Evolutionary conservation across 805 yeast genomes (phyloP).

Genomic region (Cyberlindnera mississippiensis): DNA sequence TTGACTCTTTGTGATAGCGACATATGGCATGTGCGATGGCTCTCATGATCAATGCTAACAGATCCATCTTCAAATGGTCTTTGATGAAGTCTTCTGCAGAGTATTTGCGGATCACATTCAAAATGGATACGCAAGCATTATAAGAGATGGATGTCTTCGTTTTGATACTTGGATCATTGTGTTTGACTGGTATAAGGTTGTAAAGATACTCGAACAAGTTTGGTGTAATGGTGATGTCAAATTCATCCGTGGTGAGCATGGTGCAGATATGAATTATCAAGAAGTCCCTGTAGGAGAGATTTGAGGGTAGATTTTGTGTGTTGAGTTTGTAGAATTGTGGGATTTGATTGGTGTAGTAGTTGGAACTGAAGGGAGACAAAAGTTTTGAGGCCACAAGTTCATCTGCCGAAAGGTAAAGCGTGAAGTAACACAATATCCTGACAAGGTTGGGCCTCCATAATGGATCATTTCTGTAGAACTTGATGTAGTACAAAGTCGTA

Average conservation of each 20-base stretch:
- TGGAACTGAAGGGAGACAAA: conserved; percentile 41
- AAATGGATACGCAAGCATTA: conserved; percentile 42
- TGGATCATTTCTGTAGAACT: conserved; percentile 40
- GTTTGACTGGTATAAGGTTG: conserved; percentile 49
- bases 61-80: conserved; percentile 44
- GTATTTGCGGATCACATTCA: conserved; percentile 36
- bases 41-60: conserved; percentile 55
- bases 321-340: conserved; percentile 49
- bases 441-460: conserved; percentile 38
- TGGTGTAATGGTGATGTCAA: conserved; percentile 36
- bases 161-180: conserved; percentile 32
- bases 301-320: conserved; percentile 32
- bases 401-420: conserved; percentile 46
- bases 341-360: conserved; percentile 42
- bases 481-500: conserved; percentile 52
- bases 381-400: conserved; percentile 36
- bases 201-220: conserved; percentile 57
- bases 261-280: conserved; percentile 49
- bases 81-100: conserved; percentile 27
- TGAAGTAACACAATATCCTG: conserved; percentile 47
- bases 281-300: conserved; percentile 60
- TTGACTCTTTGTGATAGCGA: conserved; percentile 48
- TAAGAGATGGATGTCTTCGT: conserved; percentile 38
- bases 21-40: conserved; percentile 49
- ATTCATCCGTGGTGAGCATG: conserved; percentile 34